Evolutionary conservation across 768 basidiomycete genomes (phyloP), one percentile per base, ranked within the genome.

Genomic region (Suillus tomentosus): DNA sequence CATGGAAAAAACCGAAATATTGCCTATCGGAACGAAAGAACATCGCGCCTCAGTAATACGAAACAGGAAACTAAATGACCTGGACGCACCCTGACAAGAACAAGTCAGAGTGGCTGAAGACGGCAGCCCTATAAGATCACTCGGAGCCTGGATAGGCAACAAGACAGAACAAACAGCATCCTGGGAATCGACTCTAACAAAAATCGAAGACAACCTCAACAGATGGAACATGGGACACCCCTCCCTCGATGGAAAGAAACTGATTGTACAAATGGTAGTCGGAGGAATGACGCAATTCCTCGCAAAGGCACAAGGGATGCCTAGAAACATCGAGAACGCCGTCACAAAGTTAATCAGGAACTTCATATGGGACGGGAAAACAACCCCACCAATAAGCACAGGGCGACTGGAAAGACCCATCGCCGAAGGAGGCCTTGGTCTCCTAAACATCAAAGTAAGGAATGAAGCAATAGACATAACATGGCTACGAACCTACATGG

Each of bases 291-390:
- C 79, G 0, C 78, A 80, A 59, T 81, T 78, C 69, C 65, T 75
- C 0, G 72, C 77, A 0, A 53, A 68, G 47, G 78, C 77, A 0
- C 78, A 81, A 64, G 77, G 76, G 0, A 80, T 81, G 79, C 79
- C 79, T 0, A 56, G 65, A 19, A 14, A 51, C 0, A 66, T 77
- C 0, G 70, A 71, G 31, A 63, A 68, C 3, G n/a, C 36, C 1
- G 56, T 70, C 0, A 67, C 5, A n/a, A 54, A 8, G 0, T 5
- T 1, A n/a, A 24, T 48, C 3, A 40, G 64, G 8, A 22, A 57
- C 3, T 71, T 71, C 36, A 61, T 70, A 0, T 68, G 65, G 68
- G n/a, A 62, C 1, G 5, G 31, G 3, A 31, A 31, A 1, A 31
- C 5, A 6, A 31, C 31, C 31, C 1, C 31, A 31, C 31, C 31